Percentiles rank a stretch among this genome's conserved stretches.
phyloP scores from a whole-genome alignment of 306 rosid genomes.

The Mimosa pudica region DNA sequence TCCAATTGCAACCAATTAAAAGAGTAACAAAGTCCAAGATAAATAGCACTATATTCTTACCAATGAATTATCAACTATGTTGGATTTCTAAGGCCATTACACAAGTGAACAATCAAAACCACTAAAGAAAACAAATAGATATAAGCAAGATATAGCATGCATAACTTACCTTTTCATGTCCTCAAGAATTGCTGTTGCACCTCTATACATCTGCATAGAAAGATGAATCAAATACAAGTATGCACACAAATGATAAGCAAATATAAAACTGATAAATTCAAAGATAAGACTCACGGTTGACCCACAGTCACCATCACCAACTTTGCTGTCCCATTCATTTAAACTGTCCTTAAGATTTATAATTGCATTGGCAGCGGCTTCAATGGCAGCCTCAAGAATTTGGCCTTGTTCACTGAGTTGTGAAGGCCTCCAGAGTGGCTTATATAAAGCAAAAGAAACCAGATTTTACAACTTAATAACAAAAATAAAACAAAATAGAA shows the following conservation, averaged over 20 bases:
- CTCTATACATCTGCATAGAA: constrained; percentile 75
- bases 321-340: constrained; percentile 95
- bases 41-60: neutral
- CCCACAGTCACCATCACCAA: constrained; percentile 99
- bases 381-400: constrained; percentile 75
- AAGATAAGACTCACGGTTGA: constrained; percentile 69
- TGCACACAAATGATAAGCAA: constrained; percentile 30
- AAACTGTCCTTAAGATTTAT: constrained; percentile 57
- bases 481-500: neutral
- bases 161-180: constrained; percentile 69
- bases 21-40: neutral
- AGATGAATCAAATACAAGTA: constrained; percentile 35
- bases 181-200: constrained; percentile 81
- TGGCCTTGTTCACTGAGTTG: constrained; percentile 75
- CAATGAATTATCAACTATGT: neutral
- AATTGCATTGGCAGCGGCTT: constrained; percentile 83
- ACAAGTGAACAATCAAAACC: neutral
- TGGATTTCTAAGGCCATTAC: neutral
- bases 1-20: neutral
- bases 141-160: constrained; percentile 22
- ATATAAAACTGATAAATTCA: constrained; percentile 19
- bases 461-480: constrained; percentile 27
- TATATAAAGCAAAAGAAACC: constrained; percentile 37
- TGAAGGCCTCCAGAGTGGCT: constrained; percentile 64
- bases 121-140: constrained; percentile 17